Conservation (phyloP, 495 filamentous ascomycete species). For the Trichoderma reesei region DNA sequence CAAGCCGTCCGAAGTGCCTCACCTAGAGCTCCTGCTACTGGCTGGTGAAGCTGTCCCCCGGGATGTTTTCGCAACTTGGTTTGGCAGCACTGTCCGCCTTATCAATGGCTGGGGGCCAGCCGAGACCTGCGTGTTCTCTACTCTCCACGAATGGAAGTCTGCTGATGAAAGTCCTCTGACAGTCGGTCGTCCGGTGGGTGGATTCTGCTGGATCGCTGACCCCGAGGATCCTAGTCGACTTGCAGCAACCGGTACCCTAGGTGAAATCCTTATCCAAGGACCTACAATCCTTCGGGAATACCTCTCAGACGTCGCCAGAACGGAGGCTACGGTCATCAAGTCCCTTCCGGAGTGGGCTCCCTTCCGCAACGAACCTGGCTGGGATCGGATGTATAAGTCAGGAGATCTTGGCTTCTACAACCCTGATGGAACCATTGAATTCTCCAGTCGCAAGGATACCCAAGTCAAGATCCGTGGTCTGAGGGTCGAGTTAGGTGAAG, state of each 20-base stretch:
- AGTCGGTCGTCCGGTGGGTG: constrained; percentile 40
- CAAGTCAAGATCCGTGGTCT: constrained; percentile 33
- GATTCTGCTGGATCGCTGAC: constrained; percentile 47
- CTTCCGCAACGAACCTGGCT: constrained; percentile 12
- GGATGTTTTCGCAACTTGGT: background rate
- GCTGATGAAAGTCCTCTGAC: constrained; percentile 20
- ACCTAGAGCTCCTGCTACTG: constrained; percentile 29
- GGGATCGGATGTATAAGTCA: constrained; percentile 33
- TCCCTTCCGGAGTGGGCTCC: constrained; percentile 2
- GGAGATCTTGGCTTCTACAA: constrained; percentile 48
- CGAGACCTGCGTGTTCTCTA: constrained; percentile 25
- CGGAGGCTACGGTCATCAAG: background rate
- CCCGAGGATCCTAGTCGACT: constrained; percentile 37
- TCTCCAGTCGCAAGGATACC: constrained; percentile 28
- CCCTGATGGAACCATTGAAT: constrained; percentile 22
- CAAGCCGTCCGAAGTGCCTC: constrained; percentile 29
- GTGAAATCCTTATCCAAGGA: constrained; percentile 39
- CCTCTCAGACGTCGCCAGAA: constrained; percentile 29
- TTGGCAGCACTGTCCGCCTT: constrained; percentile 10
- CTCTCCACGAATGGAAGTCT: constrained; percentile 14
- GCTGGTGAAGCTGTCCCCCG: constrained; percentile 23
- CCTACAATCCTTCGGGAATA: constrained; percentile 34
- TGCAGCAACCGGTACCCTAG: constrained; percentile 35
- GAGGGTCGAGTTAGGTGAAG: constrained; percentile 31
- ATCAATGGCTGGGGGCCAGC: constrained; percentile 36